phyloP scores from a whole-genome alignment of 257 asterid genomes.

The Ilex aquifolium region DNA sequence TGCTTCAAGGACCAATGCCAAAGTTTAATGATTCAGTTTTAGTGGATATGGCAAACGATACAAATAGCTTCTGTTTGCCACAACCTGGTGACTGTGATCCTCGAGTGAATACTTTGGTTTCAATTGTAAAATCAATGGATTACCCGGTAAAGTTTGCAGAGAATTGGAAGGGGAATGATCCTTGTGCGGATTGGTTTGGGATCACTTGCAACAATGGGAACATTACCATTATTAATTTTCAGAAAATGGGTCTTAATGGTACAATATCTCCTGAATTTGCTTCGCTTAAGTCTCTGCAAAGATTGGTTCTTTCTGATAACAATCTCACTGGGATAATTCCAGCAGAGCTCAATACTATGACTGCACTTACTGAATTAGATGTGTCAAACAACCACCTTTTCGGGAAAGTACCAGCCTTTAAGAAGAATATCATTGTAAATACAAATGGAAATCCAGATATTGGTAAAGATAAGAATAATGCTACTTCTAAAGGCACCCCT shows the following conservation, averaged over 20 bases:
- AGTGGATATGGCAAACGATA: conserved; percentile 46
- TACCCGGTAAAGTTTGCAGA: conserved; percentile 69
- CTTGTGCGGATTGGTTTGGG: conserved; percentile 81
- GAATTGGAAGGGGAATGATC: conserved; percentile 81
- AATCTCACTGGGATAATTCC: conserved; percentile 76
- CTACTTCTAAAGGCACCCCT: conserved; percentile 24
- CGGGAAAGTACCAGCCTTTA: conserved; percentile 68
- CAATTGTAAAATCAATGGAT: conserved; percentile 41
- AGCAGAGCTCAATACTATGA: conserved; percentile 42
- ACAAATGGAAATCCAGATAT: conserved; percentile 65
- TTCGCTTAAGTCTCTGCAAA: conserved; percentile 51
- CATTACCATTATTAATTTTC: conserved; percentile 70
- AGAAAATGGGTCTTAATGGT: conserved; percentile 74
- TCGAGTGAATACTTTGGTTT: conserved; percentile 52
- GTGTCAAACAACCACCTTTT: conserved; percentile 70
- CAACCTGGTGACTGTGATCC: conserved; percentile 78
- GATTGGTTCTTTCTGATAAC: conserved; percentile 70
- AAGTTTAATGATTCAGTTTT: conserved; percentile 50
- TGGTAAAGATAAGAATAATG: conserved; percentile 43
- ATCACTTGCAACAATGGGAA: conserved; percentile 69
- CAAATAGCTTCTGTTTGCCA: conserved; percentile 80
- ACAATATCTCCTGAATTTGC: conserved; percentile 61
- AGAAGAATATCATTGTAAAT: conserved; percentile 43
- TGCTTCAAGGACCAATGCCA: conserved; percentile 86
- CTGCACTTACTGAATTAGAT: conserved; percentile 54